These are phyloP conservation scores for Ogataea thermomethanolica DNA, from an alignment of 805 yeast genomes.

Conservation along the genomic window DNA sequence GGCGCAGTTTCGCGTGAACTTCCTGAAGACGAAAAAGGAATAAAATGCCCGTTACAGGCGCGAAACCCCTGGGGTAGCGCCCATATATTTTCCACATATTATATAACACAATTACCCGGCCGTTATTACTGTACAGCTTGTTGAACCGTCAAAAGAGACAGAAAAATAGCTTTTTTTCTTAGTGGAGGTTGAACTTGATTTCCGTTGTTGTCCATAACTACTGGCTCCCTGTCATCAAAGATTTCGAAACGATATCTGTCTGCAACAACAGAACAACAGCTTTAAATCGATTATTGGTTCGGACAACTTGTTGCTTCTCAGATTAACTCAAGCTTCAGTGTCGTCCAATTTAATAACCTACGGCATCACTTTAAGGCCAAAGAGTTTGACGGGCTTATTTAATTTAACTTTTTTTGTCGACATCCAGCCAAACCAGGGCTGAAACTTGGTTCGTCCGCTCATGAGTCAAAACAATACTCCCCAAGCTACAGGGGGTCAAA, in stretches of 20 bases:
- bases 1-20: conserved; percentile 1
- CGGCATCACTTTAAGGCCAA: too few relatives aligned
- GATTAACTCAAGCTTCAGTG: too few relatives aligned
- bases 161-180: conserved; percentile 9
- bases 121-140: conserved; percentile 1
- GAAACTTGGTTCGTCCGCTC: not conserved
- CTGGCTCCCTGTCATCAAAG: not conserved
- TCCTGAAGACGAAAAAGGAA: conserved; percentile 1
- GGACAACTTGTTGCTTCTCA: not conserved
- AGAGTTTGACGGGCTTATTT: not conserved
- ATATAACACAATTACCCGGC: conserved; percentile 6
- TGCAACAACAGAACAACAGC: conserved; percentile 6
- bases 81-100: too few relatives aligned
- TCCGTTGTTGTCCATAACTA: not conserved
- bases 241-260: conserved; percentile 5
- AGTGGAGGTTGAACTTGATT: conserved; percentile 7
- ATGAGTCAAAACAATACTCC: conserved; percentile 20
- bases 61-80: not conserved
- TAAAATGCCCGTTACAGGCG: not conserved
- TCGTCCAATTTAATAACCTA: too few relatives aligned
- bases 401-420: not conserved
- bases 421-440: not conserved
- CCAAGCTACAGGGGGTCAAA: conserved; percentile 5
- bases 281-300: not conserved
- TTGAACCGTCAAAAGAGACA: conserved; percentile 7